A percentile compares a stretch with the other conserved stretches of the same genome.
phyloP scores from a whole-genome alignment of 768 basidiomycete genomes.

The Exidia glandulosa region DNA sequence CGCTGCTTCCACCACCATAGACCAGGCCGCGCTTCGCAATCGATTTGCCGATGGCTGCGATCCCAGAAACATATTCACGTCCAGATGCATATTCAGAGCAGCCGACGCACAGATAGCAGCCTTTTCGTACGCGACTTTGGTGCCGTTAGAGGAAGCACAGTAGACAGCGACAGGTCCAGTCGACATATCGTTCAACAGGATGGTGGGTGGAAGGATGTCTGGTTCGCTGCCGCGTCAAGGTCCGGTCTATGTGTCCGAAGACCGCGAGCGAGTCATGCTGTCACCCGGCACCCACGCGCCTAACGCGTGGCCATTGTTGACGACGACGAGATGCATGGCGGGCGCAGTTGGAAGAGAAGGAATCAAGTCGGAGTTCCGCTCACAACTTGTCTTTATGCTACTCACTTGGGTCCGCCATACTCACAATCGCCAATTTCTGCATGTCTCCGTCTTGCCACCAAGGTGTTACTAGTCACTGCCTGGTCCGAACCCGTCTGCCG shows the following conservation, averaged over 20 bases:
- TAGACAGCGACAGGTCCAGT: not conserved
- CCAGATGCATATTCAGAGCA: not conserved
- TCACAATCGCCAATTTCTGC: too few relatives aligned
- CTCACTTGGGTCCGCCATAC: too few relatives aligned
- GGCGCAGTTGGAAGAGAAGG: too few relatives aligned
- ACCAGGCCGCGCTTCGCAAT: constrained; percentile 48
- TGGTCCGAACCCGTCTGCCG: too few relatives aligned
- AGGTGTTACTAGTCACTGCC: too few relatives aligned
- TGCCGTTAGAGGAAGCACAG: not conserved
- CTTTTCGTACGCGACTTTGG: not conserved
- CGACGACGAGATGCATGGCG: too few relatives aligned
- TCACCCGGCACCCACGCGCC: too few relatives aligned
- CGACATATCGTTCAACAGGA: not conserved
- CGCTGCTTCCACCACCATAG: constrained; percentile 77
- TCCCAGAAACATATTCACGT: not conserved
- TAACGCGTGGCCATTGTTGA: too few relatives aligned
- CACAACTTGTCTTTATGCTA: too few relatives aligned
- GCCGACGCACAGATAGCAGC: not conserved
- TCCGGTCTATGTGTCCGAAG: not conserved
- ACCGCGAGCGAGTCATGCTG: not conserved
- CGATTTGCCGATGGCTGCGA: not conserved
- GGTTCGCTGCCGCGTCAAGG: not conserved
- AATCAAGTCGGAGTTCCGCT: too few relatives aligned
- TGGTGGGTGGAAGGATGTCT: not conserved
- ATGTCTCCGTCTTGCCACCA: too few relatives aligned